These are phyloP conservation scores for Euphorbia peplus DNA, from an alignment of 345 rosid genomes.

Conservation along the genomic window DNA sequence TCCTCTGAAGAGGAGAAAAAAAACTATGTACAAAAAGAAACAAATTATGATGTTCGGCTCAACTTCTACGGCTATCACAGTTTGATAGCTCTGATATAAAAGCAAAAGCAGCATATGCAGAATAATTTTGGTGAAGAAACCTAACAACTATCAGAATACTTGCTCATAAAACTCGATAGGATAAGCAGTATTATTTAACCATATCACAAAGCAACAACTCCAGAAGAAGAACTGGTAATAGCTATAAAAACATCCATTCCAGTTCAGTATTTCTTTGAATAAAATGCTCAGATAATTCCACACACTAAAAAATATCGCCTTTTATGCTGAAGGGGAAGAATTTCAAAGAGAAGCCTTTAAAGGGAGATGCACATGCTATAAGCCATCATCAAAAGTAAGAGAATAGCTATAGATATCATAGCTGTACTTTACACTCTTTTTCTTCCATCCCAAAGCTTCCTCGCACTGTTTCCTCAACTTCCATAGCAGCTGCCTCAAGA, in stretches of 20 bases:
- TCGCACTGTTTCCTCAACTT: conserved; percentile 30
- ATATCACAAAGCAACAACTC: no score
- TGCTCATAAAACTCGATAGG: no score
- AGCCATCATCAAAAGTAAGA: no score
- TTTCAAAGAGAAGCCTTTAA: neutral
- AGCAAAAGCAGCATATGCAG: neutral
- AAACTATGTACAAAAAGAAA: neutral
- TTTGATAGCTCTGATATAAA: neutral
- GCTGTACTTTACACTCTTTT: conserved; percentile 21
- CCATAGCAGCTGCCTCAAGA: conserved; percentile 17
- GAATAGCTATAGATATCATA: conserved; percentile 22
- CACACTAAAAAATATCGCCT: no score
- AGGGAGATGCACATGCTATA: neutral
- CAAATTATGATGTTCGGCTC: neutral
- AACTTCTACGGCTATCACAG: neutral
- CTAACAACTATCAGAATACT: neutral
- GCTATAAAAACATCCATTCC: neutral
- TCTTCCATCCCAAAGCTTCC: conserved; percentile 23
- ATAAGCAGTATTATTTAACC: no score
- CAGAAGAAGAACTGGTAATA: no score
- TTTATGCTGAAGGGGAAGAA: no score
- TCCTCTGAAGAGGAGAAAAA: neutral
- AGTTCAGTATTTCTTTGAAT: neutral
- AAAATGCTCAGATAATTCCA: no score
- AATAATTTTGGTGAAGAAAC: no score